phyloP scores from a whole-genome alignment of 306 rosid genomes.

The Inga leiocalycina region DNA sequence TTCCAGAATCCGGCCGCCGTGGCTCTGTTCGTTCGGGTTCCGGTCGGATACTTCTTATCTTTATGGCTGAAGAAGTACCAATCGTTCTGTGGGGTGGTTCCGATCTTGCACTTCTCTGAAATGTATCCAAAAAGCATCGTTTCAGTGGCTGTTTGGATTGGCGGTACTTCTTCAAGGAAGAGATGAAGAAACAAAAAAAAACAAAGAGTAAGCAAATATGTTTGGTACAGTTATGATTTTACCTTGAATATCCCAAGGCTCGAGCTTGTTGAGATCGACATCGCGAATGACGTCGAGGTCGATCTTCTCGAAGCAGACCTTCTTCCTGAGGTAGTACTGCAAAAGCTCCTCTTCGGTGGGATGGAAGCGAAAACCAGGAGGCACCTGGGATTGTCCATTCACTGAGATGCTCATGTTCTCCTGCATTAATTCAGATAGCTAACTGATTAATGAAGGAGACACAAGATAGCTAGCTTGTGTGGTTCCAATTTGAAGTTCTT shows the following conservation, averaged over 20 bases:
- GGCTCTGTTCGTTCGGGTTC: constrained; percentile 91
- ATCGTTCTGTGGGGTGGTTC: constrained; percentile 94
- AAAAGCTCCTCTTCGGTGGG: constrained; percentile 92
- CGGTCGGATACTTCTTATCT: constrained; percentile 96
- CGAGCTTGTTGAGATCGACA: constrained; percentile 96
- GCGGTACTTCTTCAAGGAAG: neutral
- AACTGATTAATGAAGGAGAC: neutral
- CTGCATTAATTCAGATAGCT: constrained; percentile 40
- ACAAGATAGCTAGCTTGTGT: neutral
- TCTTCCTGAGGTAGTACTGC: constrained; percentile 81
- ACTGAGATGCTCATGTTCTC: constrained; percentile 81
- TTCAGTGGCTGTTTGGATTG: too few relatives aligned
- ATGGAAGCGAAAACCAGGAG: constrained; percentile 90
- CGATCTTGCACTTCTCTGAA: constrained; percentile 85
- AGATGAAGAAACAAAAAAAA: neutral
- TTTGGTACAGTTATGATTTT: neutral
- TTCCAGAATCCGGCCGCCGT: constrained; percentile 96
- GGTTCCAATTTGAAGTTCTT: constrained; percentile 29
- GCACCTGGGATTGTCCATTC: constrained; percentile 91
- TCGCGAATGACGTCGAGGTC: constrained; percentile 90
- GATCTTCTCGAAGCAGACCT: constrained; percentile 72
- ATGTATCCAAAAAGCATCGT: neutral
- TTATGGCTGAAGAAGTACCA: constrained; percentile 98
- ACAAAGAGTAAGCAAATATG: neutral
- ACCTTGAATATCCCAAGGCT: constrained; percentile 99